Conservation (phyloP, 148 eudicot species). For the Rhododendron kiyosumense region DNA sequence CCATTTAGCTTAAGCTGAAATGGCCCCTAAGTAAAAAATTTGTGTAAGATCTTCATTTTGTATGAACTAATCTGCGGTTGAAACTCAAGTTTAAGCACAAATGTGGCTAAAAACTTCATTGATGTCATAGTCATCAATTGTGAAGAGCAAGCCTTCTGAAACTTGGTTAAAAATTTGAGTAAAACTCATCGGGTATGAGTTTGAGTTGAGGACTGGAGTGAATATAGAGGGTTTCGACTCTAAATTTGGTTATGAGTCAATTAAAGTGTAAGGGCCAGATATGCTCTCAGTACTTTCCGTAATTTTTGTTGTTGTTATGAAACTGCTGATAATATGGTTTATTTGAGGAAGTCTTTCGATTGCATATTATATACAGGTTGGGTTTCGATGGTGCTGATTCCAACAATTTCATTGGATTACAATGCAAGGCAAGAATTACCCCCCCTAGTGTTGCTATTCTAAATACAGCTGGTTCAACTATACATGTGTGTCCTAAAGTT, state of each 20-base stretch:
- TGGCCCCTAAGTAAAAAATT: neutral
- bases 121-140: neutral
- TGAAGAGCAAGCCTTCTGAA: neutral
- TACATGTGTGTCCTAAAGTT: neutral
- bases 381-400: constrained; percentile 62
- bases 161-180: neutral
- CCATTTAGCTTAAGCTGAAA: neutral
- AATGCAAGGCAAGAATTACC: constrained; percentile 67
- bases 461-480: neutral
- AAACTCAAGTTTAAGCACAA: neutral
- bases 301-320: neutral
- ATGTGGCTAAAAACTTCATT: neutral
- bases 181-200: neutral
- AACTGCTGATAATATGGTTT: neutral
- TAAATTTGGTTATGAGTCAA: neutral
- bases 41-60: neutral
- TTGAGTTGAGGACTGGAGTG: neutral
- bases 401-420: constrained; percentile 54
- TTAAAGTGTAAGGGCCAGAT: neutral
- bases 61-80: neutral
- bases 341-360: neutral
- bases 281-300: neutral
- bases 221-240: neutral
- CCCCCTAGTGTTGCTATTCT: neutral
- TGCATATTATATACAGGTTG: constrained; percentile 44